Evolutionary conservation across 495 filamentous ascomycete species (phyloP), one percentile per base, ranked within the genome.

Genomic region (Xylaria flabelliformis): DNA sequence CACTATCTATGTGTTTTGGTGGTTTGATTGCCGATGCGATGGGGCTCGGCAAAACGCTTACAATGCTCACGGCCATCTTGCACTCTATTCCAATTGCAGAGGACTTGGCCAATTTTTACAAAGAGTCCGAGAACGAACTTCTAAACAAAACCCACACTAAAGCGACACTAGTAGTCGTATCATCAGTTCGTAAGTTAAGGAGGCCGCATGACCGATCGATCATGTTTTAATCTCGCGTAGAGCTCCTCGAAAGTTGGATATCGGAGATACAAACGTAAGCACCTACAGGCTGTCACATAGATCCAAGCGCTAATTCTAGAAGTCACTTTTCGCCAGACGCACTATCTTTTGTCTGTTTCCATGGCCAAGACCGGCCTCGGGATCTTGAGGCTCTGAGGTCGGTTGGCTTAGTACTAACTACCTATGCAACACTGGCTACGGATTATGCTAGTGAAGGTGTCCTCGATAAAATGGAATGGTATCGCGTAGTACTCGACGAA

Each of bases 1-100:
- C 36, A 17, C n/a, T n/a, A 24, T 17, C 41, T 19, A 26, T 19
- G 6, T 26, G 10, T 21, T 8, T 89, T 1, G 93, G 93, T 6
- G 93, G 93, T 8, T 88, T 96, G 21, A 79, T 94, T 32, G 93
- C 93, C 17, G 93, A 96, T 76, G 91, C 93, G 87, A 96, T 96
- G 93, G 93, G 93, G 48, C 82, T 96, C 4, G 93, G 93, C 15
- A 95, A 95, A 77, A 94, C 93, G 0, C 78, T 96, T 50, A 93
- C 88, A 75, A 91, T 94, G 46, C 84, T 96, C 4, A 87, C 91
- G 1, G 81, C 94, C 41, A 82, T 92, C n/a, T 79, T 88, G 1
- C 81, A 84, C 4, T 89, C 90, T 3, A 36, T 61, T 48, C 44
- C 24, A 41, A 29, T 12, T 24, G 72, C 66, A 19, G 56, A 64